Evolutionary conservation across 306 rosid species (phyloP).

Genomic region (Lagenaria siceraria): DNA sequence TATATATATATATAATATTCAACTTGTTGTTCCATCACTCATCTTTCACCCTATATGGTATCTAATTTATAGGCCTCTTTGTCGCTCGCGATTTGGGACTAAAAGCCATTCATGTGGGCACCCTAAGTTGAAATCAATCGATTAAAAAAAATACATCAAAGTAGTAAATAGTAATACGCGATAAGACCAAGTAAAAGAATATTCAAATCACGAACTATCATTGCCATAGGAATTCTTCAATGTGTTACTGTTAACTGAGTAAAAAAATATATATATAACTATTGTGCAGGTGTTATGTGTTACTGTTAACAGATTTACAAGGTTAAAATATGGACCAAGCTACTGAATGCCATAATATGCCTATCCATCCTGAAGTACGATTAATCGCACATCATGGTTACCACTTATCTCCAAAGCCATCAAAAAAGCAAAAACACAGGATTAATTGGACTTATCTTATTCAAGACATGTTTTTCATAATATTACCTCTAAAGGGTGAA

Average conservation of each 20-base stretch:
- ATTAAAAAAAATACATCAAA: neutral
- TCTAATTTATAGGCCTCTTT: neutral
- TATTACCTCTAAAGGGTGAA: conserved; percentile 1
- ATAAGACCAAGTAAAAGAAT: neutral
- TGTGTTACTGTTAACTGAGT: neutral
- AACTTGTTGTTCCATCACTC: neutral
- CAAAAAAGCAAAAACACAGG: neutral
- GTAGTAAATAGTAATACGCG: neutral
- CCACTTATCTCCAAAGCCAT: neutral
- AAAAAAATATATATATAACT: neutral
- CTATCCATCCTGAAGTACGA: neutral
- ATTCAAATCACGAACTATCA: neutral
- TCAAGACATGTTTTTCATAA: neutral
- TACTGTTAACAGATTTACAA: too few relatives aligned
- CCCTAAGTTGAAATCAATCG: neutral
- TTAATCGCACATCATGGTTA: neutral
- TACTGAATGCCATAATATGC: neutral
- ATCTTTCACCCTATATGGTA: neutral
- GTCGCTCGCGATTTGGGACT: neutral
- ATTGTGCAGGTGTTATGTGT: neutral
- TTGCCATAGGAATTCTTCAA: neutral
- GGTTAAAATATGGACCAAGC: neutral
- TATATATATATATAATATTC: neutral
- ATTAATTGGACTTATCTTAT: neutral
- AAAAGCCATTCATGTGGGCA: neutral